phyloP scores from a whole-genome alignment of 768 basidiomycete genomes.

The Suillus plorans region DNA sequence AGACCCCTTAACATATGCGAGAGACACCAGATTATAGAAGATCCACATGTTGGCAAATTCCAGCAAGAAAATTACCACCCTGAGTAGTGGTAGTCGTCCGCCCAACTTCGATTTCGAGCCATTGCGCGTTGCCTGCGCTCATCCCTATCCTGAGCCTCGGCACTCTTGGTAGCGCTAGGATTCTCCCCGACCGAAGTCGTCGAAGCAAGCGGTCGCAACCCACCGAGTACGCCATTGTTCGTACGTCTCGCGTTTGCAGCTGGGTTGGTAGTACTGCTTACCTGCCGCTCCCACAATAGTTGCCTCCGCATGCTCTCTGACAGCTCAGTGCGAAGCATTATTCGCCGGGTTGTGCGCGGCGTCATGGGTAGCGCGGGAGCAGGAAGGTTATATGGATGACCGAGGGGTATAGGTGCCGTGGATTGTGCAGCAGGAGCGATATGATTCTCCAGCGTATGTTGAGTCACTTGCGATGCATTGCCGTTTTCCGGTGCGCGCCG shows the following conservation, averaged over 20 bases:
- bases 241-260: slow-evolving; percentile 34
- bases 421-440: slow-evolving; percentile 30
- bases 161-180: slow-evolving; percentile 12
- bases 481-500: slow-evolving; percentile 38
- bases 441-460: slow-evolving; percentile 13
- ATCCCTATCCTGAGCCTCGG: slow-evolving; percentile 36
- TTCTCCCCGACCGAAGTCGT: slow-evolving; percentile 17
- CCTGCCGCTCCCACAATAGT: slow-evolving; percentile 77
- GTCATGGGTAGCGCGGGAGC: slow-evolving; percentile 66
- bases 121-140: slow-evolving; percentile 45
- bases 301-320: slow-evolving; percentile 82
- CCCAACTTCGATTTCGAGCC: slow-evolving; percentile 66
- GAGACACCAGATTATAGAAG: slow-evolving; percentile 20
- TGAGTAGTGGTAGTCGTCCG: slow-evolving; percentile 61
- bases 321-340: slow-evolving; percentile 83
- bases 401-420: slow-evolving; percentile 57
- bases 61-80: slow-evolving; percentile 50
- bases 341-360: slow-evolving; percentile 80
- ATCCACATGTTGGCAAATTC: slow-evolving; percentile 13
- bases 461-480: slow-evolving; percentile 22
- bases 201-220: slow-evolving; percentile 36
- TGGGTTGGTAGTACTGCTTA: slow-evolving; percentile 51
- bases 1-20: slow-evolving; percentile 19
- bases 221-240: slow-evolving; percentile 27
- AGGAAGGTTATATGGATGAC: slow-evolving; percentile 73